Conservation (phyloP, 1,284 basidiomycete species). For the Apiotrichum porosum region DNA sequence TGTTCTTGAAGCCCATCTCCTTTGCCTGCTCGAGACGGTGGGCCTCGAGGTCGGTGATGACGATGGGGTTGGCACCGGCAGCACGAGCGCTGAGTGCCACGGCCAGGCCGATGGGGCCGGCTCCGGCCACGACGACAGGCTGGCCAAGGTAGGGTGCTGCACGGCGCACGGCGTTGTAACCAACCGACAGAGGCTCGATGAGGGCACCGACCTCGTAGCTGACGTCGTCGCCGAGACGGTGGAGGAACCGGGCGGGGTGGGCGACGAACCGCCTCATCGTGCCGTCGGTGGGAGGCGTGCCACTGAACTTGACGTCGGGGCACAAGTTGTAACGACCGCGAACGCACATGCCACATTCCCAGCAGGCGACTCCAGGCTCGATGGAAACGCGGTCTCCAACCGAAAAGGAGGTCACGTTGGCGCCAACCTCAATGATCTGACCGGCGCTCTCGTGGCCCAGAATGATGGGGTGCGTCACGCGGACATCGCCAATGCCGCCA, state of each 20-base stretch:
- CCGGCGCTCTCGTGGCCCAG: conserved; percentile 50
- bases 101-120: conserved; percentile 48
- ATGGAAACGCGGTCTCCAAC: conserved; percentile 50
- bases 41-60: conserved; percentile 48
- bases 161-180: conserved; percentile 42
- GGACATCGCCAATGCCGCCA: conserved; percentile 32
- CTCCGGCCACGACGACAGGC: conserved; percentile 41
- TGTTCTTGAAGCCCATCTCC: conserved; percentile 38
- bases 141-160: conserved; percentile 41
- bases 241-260: conserved; percentile 48
- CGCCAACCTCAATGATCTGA: conserved; percentile 45
- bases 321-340: conserved; percentile 45
- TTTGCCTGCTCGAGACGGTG: conserved; percentile 43
- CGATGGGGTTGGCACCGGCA: conserved; percentile 48
- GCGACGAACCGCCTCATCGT: conserved; percentile 46
- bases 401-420: conserved; percentile 40
- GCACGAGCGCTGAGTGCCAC: conserved; percentile 47
- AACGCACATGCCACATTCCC: conserved; percentile 41
- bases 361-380: conserved; percentile 49
- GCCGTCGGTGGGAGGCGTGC: conserved; percentile 30
- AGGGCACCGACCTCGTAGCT: conserved; percentile 45
- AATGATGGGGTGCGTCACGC: conserved; percentile 34
- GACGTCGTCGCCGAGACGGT: conserved; percentile 49
- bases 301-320: conserved; percentile 34
- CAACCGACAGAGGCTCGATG: conserved; percentile 47